These are phyloP conservation scores for Daldinia decipiens DNA, from an alignment of 495 filamentous ascomycete species.

Conservation along the genomic window DNA sequence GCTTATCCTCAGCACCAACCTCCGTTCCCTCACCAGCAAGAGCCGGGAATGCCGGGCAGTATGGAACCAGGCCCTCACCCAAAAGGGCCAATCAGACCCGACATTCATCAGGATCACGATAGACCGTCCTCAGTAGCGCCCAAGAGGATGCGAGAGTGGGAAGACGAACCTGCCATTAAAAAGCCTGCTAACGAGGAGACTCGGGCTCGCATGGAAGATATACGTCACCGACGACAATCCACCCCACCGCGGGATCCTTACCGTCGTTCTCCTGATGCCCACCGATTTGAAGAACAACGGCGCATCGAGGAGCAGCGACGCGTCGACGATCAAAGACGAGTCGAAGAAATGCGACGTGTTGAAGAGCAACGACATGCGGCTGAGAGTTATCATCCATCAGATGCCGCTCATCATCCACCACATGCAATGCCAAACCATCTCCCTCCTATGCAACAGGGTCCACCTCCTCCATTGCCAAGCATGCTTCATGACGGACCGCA, in stretches of 20 bases:
- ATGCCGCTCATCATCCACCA: constrained; percentile 87
- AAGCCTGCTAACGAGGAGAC: constrained; percentile 90
- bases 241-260: constrained; percentile 73
- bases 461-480: constrained; percentile 62
- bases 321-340: constrained; percentile 57
- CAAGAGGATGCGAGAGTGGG: constrained; percentile 92
- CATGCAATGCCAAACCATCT: constrained; percentile 75
- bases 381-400: constrained; percentile 87
- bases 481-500: constrained; percentile 64
- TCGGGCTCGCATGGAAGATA: constrained; percentile 85
- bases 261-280: constrained; percentile 80
- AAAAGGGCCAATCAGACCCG: constrained; percentile 54
- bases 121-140: constrained; percentile 80
- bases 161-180: constrained; percentile 80
- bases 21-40: constrained; percentile 75
- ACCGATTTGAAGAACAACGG: constrained; percentile 66
- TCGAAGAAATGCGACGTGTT: constrained; percentile 55
- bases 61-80: constrained; percentile 78
- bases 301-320: constrained; percentile 64
- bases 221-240: constrained; percentile 77
- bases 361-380: constrained; percentile 76
- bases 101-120: constrained; percentile 75
- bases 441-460: constrained; percentile 72
- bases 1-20: constrained; percentile 82
- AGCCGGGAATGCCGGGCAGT: constrained; percentile 66